phyloP scores from a whole-genome alignment of 805 yeast genomes.

The Yarrowia sp. region DNA sequence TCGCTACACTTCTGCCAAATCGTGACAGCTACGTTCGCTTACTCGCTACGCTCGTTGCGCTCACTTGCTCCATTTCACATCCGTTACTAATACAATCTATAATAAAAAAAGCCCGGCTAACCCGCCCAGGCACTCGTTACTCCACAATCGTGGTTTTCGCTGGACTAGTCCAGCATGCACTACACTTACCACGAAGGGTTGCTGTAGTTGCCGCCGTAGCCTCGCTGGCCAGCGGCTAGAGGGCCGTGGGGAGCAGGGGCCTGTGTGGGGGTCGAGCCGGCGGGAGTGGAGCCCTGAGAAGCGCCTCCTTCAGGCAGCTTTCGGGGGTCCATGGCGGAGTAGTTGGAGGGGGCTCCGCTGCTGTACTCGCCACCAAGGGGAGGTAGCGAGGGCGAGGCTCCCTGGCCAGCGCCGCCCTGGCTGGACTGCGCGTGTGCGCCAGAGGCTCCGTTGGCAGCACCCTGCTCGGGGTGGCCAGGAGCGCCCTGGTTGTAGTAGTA shows the following conservation, averaged over 20 bases:
- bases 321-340: conserved; percentile 39
- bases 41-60: conserved; percentile 8
- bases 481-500: conserved; percentile 40
- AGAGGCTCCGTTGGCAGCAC: conserved; percentile 33
- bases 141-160: conserved; percentile 6
- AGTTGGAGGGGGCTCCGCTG: conserved; percentile 28
- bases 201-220: conserved; percentile 27
- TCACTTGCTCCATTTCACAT: conserved; percentile 8
- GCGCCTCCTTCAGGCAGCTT: conserved; percentile 36
- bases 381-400: conserved; percentile 32
- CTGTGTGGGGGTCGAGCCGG: conserved; percentile 32
- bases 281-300: conserved; percentile 16
- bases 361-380: conserved; percentile 35
- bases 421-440: conserved; percentile 35
- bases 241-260: conserved; percentile 33
- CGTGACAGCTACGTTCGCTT: too few relatives aligned
- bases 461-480: conserved; percentile 35
- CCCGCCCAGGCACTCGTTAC: conserved; percentile 1
- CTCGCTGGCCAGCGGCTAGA: conserved; percentile 13
- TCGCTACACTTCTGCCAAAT: too few relatives aligned
- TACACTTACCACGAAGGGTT: conserved; percentile 29
- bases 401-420: conserved; percentile 19
- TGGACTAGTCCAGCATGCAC: too few relatives aligned
- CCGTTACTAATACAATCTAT: conserved; percentile 38
- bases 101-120: conserved; percentile 22